Evolutionary conservation across 1,284 basidiomycete species (phyloP), one percentile per base, ranked within the genome.

Genomic region (Moesziomyces globuligerus): DNA sequence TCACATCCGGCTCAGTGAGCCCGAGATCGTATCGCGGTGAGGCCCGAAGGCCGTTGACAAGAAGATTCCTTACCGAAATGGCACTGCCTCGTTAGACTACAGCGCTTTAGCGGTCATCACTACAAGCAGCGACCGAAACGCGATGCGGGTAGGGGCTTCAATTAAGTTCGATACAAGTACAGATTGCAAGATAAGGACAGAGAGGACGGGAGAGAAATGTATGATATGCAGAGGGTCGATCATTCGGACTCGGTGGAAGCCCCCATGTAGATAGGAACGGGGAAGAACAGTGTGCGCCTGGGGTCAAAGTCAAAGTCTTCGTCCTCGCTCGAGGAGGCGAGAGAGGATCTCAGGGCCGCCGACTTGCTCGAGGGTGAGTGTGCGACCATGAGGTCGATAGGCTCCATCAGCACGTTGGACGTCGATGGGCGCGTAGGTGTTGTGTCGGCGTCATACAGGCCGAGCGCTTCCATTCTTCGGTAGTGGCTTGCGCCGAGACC

Each of bases 251-350:
- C 41, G 23, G 56, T 28, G n/a, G 62, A 47, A 17, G 62, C 56
- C 10, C 55, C 50, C 64, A 60, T 59, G 29, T 60, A 67, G 26
- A 67, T 43, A 0, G 64, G 64, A n/a, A 67, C 64, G 1, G 48
- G 56, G 44, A 67, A 55, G 56, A 59, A 66, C 3, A 67, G 52
- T 9, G 56, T 59, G 24, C 60, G 55, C 23, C 64, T 36, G 1
- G 51, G 64, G 23, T 67, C 48, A 25, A 56, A 43, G 10, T 55
- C 40, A 17, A 51, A n/a, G 26, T 55, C 52, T 1, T 55, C 59
- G 3, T 48, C 48, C 8, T 55, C 51, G 1, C 50, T 32, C 0
- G 7, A 24, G 1, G 7, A 20, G 1, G 25, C 20, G 3, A 47
- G n/a, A 0, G 39, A 34, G 1, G 23, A 41, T 2, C 40, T 17